phyloP scores from a whole-genome alignment of 2,329 filamentous ascomycete species.

The Stemphylium lycopersici region DNA sequence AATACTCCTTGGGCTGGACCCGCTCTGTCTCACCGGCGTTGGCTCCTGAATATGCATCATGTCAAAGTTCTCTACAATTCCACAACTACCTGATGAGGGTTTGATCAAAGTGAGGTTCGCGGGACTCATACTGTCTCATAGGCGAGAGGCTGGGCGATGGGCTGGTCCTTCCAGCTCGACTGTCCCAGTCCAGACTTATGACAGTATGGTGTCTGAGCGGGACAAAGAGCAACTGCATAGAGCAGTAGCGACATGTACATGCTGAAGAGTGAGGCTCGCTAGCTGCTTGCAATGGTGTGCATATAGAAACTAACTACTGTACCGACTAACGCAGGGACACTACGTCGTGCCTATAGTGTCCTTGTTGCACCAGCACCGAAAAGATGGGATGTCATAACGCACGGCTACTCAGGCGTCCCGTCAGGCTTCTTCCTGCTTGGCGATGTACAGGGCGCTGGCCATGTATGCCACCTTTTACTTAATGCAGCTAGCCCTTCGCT shows the following conservation, averaged over 20 bases:
- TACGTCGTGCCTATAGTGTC: slow-evolving; percentile 24
- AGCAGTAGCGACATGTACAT: slow-evolving; percentile 16
- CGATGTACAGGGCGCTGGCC: slow-evolving; percentile 14
- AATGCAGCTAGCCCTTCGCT: slow-evolving; percentile 8
- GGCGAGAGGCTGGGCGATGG: not conserved
- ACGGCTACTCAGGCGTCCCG: slow-evolving; percentile 25
- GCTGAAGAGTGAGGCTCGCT: slow-evolving; percentile 24
- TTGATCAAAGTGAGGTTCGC: slow-evolving; percentile 8
- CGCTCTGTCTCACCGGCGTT: slow-evolving; percentile 23
- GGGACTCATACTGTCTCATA: not conserved
- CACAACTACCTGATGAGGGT: not conserved
- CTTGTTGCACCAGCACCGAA: slow-evolving; percentile 22
- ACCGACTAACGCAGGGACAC: slow-evolving; percentile 19
- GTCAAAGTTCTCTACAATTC: slow-evolving; percentile 5
- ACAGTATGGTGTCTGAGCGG: not conserved
- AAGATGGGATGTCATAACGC: slow-evolving; percentile 26
- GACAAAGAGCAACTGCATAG: slow-evolving; percentile 7
- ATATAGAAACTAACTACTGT: slow-evolving; percentile 5
- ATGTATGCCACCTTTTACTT: slow-evolving; percentile 9
- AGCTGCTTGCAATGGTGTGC: slow-evolving; percentile 9
- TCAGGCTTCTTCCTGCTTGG: slow-evolving; percentile 35
- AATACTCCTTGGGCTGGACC: slow-evolving; percentile 38
- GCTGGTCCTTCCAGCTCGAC: not conserved
- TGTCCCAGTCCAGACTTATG: not conserved
- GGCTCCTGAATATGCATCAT: slow-evolving; percentile 22